Base-by-base conservation (phyloP, 495 filamentous ascomycete genomes). In the Symbiotaphrina buchneri region DNA sequence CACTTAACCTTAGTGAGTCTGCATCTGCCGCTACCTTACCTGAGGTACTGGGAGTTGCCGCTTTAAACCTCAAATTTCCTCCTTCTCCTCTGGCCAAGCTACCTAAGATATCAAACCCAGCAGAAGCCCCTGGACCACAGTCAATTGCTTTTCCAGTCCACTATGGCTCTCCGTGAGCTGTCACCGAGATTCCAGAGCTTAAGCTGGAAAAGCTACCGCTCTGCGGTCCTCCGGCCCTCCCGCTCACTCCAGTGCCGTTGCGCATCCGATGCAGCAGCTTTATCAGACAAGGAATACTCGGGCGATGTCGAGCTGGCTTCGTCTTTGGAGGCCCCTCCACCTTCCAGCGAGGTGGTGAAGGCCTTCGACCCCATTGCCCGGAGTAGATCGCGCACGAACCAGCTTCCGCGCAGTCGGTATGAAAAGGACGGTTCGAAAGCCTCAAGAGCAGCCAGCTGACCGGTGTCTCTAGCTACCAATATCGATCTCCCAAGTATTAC, bases 401-500 rank as follows among this genome's bases (percentile, higher is more conserved):
- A 68, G 44, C 54, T 80, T 10, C 72, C 74, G 28, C 58, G 62
- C 18, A 72, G 68, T 63, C 67, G 74, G 74, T 80, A 61, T 21
- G 53, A 39, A 3, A 29, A 18, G n/a, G n/a, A n/a, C n/a, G n/a
- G n/a, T n/a, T n/a, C n/a, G n/a, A 22, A 47, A 35, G 31, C 34
- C 24, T 8, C 21, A 24, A 11, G 21, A 23, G 4, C 31, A 42
- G 18, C n/a, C n/a, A 36, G 26, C 26, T 28, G 38, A 18, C 34
- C 39, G 10, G 10, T 30, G 37, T 18, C 34, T 25, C 28, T 39
- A 91, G 83, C 60, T 97, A 94, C 54, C 74, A 83, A 54, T 94
- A 73, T 53, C 78, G 78, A 27, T 68, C 87, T 24, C 90, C 90
- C 24, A 80, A 84, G 51, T 95, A 78, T 63, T 66, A 91, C 52